phyloP scores from a whole-genome alignment of 164 flowering plant genomes.

The Magnolia officinalis region DNA sequence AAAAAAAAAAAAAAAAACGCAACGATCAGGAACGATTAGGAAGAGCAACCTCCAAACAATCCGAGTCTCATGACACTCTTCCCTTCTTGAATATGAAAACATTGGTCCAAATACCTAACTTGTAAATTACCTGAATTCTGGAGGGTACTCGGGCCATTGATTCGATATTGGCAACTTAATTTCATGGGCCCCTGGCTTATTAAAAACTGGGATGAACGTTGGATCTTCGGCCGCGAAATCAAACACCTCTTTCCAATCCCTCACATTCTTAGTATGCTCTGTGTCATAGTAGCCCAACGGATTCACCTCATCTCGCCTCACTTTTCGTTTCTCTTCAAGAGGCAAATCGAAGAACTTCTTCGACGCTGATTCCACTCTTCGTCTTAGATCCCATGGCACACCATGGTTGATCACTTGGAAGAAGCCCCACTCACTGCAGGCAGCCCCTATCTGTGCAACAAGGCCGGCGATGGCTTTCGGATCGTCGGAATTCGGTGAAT shows the following conservation, averaged over 20 bases:
- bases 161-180: slow-evolving; percentile 25
- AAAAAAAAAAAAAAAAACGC: no score
- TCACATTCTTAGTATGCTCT: slow-evolving; percentile 66
- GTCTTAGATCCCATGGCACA: slow-evolving; percentile 28
- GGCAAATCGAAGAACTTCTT: slow-evolving; percentile 41
- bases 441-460: slow-evolving; percentile 33
- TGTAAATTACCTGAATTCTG: slow-evolving; percentile 31
- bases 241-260: slow-evolving; percentile 80
- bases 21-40: not conserved
- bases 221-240: slow-evolving; percentile 36
- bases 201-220: slow-evolving; percentile 34
- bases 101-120: no score
- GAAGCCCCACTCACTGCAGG: slow-evolving; percentile 67
- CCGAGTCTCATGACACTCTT: not conserved
- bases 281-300: slow-evolving; percentile 55
- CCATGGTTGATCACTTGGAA: slow-evolving; percentile 74
- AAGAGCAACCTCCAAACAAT: not conserved
- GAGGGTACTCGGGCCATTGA: slow-evolving; percentile 54
- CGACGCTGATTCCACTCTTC: slow-evolving; percentile 25
- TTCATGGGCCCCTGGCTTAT: slow-evolving; percentile 21
- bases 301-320: slow-evolving; percentile 41
- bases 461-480: slow-evolving; percentile 8
- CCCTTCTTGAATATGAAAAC: not conserved
- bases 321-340: slow-evolving; percentile 54
- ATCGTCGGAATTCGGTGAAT: not conserved